These are phyloP conservation scores for Saturnispora silvae DNA, from an alignment of 805 yeast species.

Conservation along the genomic window DNA sequence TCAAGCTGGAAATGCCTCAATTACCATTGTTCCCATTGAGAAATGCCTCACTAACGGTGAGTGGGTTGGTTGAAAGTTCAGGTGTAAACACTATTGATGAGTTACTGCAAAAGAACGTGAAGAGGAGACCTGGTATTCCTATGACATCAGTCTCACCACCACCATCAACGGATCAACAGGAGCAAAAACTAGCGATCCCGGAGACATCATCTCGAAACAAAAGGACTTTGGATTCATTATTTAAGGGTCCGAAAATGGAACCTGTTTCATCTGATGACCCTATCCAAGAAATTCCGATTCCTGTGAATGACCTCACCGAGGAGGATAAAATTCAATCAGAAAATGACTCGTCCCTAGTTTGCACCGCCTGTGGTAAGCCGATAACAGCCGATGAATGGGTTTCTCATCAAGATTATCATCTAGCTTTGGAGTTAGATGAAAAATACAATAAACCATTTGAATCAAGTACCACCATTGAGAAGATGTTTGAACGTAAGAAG, in stretches of 20 bases:
- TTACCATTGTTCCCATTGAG: slow-evolving; percentile 35
- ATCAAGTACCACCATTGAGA: slow-evolving; percentile 1
- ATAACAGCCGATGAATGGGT: slow-evolving; percentile 7
- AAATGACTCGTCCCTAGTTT: neutral
- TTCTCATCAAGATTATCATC: slow-evolving; percentile 23
- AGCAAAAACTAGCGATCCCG: neutral
- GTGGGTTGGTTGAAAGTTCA: slow-evolving; percentile 35
- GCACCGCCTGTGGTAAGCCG: slow-evolving; percentile 13
- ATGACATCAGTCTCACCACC: neutral
- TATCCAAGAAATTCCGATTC: too few relatives aligned
- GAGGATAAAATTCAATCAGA: neutral
- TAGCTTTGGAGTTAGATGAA: slow-evolving; percentile 17
- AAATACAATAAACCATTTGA: slow-evolving; percentile 13
- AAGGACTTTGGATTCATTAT: neutral
- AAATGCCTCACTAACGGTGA: slow-evolving; percentile 39
- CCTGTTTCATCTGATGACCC: too few relatives aligned
- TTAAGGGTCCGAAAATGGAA: neutral
- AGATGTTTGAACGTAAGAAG: neutral
- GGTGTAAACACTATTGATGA: slow-evolving; percentile 19
- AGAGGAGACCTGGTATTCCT: slow-evolving; percentile 9
- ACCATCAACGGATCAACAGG: neutral
- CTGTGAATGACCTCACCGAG: neutral
- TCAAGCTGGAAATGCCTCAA: slow-evolving; percentile 16
- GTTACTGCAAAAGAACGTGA: slow-evolving; percentile 12
- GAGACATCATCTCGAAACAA: too few relatives aligned